Percentiles rank a stretch among this genome's conserved stretches.
Conservation (phyloP, 495 filamentous ascomycete species). For the Hyaloscypha bicolor region DNA sequence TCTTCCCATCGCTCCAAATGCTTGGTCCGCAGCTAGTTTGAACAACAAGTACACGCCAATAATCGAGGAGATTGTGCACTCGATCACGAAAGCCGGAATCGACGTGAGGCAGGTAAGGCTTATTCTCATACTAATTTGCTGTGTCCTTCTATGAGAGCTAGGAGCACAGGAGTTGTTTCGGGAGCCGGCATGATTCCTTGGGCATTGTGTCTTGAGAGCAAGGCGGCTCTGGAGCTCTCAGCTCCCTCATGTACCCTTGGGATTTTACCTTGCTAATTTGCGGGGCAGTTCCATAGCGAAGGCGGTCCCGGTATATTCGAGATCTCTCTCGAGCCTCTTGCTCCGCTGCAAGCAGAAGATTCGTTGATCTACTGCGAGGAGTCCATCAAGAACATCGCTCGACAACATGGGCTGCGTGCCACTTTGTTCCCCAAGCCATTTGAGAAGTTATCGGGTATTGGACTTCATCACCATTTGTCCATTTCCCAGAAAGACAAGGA, state of each 20-base stretch:
- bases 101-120: conserved; percentile 62
- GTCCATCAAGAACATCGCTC: conserved; percentile 59
- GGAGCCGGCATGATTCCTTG: too few species aligned
- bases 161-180: too few species aligned
- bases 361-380: conserved; percentile 70
- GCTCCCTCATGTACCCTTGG: too few species aligned
- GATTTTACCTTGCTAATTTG: too few species aligned
- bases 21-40: conserved; percentile 63
- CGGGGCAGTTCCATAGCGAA: too few species aligned
- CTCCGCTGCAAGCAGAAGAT: conserved; percentile 70
- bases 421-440: conserved; percentile 76
- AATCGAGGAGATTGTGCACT: conserved; percentile 59
- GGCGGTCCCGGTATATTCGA: conserved; percentile 68
- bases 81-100: conserved; percentile 63
- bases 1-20: conserved; percentile 32
- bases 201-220: too few species aligned
- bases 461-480: conserved; percentile 69
- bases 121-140: too few species aligned
- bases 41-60: conserved; percentile 56
- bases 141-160: conserved; percentile 10
- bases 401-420: conserved; percentile 61
- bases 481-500: conserved; percentile 46
- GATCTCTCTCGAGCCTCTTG: conserved; percentile 64
- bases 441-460: conserved; percentile 57
- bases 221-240: too few species aligned